Evolutionary conservation across 164 flowering plant species (phyloP).

Genomic region (Tetrastigma voinierianum): DNA sequence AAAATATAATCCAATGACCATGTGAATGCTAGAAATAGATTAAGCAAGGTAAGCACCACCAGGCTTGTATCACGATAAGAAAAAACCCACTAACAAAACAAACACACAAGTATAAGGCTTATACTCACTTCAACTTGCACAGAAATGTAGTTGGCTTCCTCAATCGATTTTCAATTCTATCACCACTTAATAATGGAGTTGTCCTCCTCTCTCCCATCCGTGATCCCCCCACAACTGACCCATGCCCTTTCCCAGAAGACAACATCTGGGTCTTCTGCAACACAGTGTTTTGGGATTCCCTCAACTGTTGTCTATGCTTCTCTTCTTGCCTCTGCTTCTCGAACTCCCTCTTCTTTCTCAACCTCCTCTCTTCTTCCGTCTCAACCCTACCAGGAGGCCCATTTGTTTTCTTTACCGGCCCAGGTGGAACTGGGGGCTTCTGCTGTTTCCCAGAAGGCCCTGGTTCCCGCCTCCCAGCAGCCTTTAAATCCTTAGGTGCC

Average conservation of each 20-base stretch:
- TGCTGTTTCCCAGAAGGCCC: conserved; percentile 36
- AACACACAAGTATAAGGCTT: not conserved
- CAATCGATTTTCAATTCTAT: conserved; percentile 81
- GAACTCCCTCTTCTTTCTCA: conserved; percentile 82
- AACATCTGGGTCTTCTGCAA: conserved; percentile 60
- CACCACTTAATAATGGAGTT: conserved; percentile 59
- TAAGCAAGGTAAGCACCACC: no score
- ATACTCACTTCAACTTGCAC: conserved; percentile 93
- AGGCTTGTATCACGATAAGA: no score
- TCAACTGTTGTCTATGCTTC: conserved; percentile 65
- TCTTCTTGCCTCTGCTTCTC: conserved; percentile 85
- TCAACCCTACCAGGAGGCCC: conserved; percentile 62
- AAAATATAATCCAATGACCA: no score
- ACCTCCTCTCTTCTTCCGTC: conserved; percentile 89
- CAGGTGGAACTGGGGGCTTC: conserved; percentile 34
- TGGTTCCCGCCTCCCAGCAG: conserved; percentile 32
- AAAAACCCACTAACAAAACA: not conserved
- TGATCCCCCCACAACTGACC: conserved; percentile 69
- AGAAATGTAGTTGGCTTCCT: conserved; percentile 94
- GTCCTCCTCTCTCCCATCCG: conserved; percentile 68
- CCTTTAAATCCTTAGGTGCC: conserved; percentile 17
- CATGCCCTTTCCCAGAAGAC: conserved; percentile 65
- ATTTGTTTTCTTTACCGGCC: conserved; percentile 32
- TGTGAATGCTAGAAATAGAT: no score
- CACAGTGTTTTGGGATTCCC: conserved; percentile 59